Evolutionary conservation across 2,329 filamentous ascomycete genomes (phyloP).

Genomic region (Furcasterigmium furcatum): DNA sequence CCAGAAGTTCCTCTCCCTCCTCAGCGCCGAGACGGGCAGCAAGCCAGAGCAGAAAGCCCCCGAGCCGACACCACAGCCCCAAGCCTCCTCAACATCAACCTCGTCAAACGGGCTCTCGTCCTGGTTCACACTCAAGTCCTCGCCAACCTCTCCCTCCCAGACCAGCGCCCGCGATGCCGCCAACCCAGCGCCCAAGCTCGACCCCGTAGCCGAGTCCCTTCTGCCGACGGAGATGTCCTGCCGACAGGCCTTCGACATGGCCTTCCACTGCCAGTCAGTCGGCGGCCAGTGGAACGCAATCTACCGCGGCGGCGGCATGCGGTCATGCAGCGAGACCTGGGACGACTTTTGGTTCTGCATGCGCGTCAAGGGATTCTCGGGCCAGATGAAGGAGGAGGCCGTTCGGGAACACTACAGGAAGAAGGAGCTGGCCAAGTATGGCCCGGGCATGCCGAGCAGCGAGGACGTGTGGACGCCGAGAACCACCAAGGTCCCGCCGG

Average conservation of each 20-base stretch:
- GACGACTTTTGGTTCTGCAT: conserved; percentile 98
- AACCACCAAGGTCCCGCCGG: conserved; percentile 52
- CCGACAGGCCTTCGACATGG: conserved; percentile 83
- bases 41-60: conserved; percentile 14
- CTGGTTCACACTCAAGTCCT: conserved; percentile 26
- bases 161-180: conserved; percentile 12
- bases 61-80: conserved; percentile 15
- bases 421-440: conserved; percentile 64
- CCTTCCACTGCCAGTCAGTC: conserved; percentile 90
- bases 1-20: conserved; percentile 49
- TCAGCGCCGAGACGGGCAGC: conserved; percentile 29
- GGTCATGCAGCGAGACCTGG: conserved; percentile 81
- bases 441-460: conserved; percentile 63
- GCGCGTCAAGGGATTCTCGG: conserved; percentile 66
- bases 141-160: conserved; percentile 14
- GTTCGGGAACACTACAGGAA: conserved; percentile 67
- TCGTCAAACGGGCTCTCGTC: conserved; percentile 21
- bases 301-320: conserved; percentile 79
- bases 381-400: conserved; percentile 55
- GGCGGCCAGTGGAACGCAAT: conserved; percentile 90
- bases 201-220: conserved; percentile 61
- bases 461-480: conserved; percentile 88
- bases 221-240: conserved; percentile 86
- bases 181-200: conserved; percentile 21
- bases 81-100: conserved; percentile 20